Conservation (phyloP, 225 moss, liverwort and hornwort species). For the Marchantia paleacea region DNA sequence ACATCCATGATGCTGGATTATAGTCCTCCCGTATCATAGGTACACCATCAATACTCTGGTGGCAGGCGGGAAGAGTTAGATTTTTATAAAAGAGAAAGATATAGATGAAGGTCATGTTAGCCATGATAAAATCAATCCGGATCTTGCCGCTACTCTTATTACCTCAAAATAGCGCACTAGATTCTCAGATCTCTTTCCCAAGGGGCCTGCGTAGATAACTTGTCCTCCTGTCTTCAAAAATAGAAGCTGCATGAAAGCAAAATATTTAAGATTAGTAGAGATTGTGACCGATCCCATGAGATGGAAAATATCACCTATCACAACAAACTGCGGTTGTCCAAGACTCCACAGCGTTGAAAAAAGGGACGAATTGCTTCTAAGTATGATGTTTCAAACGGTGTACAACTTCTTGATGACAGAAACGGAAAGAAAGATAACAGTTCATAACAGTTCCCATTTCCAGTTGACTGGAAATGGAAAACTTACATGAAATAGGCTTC, state of each 20-base stretch:
- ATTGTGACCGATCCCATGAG: no score
- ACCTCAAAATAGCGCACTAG: conserved; percentile 69
- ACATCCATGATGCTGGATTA: conserved; percentile 56
- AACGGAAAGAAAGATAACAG: no score
- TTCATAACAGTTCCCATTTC: no score
- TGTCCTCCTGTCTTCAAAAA: conserved; percentile 68
- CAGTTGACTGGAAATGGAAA: no score
- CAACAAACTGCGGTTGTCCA: background rate
- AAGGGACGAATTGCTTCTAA: no score
- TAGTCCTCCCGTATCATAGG: conserved; percentile 34
- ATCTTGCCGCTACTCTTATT: background rate
- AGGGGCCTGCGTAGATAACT: conserved; percentile 69
- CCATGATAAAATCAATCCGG: background rate
- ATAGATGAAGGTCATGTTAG: no score
- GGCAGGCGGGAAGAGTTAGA: background rate
- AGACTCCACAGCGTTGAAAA: background rate
- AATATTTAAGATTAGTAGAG: background rate
- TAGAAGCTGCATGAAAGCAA: conserved; percentile 45
- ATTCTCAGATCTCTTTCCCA: conserved; percentile 54
- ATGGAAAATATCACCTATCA: background rate
- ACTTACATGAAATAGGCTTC: background rate
- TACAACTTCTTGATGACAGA: no score
- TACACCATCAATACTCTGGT: conserved; percentile 40
- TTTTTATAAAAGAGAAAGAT: background rate
- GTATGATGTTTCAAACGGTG: no score